Evolutionary conservation across 352 stramenopile genomes (phyloP), one percentile per base, ranked within the genome.

Genomic region (Globisporangium spiculum): DNA sequence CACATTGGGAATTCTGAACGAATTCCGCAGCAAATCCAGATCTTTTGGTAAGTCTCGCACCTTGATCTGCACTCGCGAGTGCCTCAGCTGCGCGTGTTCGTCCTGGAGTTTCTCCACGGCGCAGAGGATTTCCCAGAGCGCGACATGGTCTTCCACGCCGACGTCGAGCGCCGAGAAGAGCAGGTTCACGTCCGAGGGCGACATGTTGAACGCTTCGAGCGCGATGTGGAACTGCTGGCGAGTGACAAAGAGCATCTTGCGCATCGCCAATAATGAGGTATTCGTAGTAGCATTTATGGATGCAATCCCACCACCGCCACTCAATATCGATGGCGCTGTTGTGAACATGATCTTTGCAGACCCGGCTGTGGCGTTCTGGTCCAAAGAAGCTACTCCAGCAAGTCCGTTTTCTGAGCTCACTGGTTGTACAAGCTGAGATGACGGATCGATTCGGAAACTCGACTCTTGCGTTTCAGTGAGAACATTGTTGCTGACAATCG

Each of bases 121-220:
- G 18, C 70, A 81, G 1, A 90, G 66, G 16, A 83, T 70, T 46
- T 78, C 77, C 77, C 76, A 91, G 60, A 91, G 58, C 10, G 69
- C 61, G 5, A 88, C 79, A 34, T 62, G 60, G 65, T 91, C 81
- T n/a, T 72, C 71, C 1, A 91, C 81, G 30, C 69, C 69, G 41
- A 86, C 50, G 58, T 91, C 83, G 22, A 91, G 66, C 50, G 78
- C 75, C 4, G 83, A 88, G 59, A 84, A 91, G 22, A 91, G 66
- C 70, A 79, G 57, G 60, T 91, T 88, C n/a, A 89, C 78, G 57
- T 91, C 83, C 0, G 64, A 65, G 16, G 75, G 22, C 14, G 70
- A 52, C 22, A 88, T 67, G 22, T 70, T 77, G 61, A 91, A 88
- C 30, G 81, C 61, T 69, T 89, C 81, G 16, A 89, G 69, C 2